A percentile compares a stretch with the other conserved stretches of the same genome.
Conservation (phyloP, 768 basidiomycete species). For the Tephrocybe rancida region DNA sequence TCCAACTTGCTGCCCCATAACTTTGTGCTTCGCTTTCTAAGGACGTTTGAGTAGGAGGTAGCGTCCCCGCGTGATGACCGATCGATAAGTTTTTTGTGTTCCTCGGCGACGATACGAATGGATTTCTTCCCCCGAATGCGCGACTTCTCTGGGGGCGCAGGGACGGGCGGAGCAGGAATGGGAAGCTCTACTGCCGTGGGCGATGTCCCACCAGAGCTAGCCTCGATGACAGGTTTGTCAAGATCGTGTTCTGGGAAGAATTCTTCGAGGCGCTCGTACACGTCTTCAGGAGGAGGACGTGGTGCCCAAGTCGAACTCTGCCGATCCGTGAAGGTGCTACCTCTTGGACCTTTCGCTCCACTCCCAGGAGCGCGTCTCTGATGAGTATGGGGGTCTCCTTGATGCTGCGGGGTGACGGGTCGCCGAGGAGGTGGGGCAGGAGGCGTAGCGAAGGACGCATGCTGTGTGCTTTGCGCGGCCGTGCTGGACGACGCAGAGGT, state of each 20-base stretch:
- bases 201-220: conserved; percentile 76
- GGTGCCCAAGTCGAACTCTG: conserved; percentile 83
- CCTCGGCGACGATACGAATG: conserved; percentile 89
- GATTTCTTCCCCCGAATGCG: conserved; percentile 79
- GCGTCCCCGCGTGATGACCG: conserved; percentile 65
- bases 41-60: conserved; percentile 45
- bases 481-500: conserved; percentile 6
- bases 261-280: conserved; percentile 89
- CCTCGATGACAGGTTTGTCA: conserved; percentile 94
- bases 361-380: conserved; percentile 28
- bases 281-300: conserved; percentile 89
- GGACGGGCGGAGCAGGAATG: conserved; percentile 39
- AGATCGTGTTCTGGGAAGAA: conserved; percentile 97
- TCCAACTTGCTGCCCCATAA: conserved; percentile 94
- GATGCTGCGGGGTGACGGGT: conserved; percentile 20
- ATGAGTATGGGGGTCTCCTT: conserved; percentile 8
- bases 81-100: conserved; percentile 78
- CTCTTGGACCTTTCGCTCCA: conserved; percentile 32
- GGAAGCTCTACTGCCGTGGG: conserved; percentile 65
- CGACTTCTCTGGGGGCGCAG: conserved; percentile 33
- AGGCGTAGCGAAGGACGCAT: conserved; percentile 22
- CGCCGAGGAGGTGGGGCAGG: conserved; percentile 22
- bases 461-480: conserved; percentile 10
- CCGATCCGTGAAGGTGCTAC: conserved; percentile 63
- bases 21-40: conserved; percentile 88